Conservation (phyloP, 257 asterid genomes). For the Sherardia arvensis region DNA sequence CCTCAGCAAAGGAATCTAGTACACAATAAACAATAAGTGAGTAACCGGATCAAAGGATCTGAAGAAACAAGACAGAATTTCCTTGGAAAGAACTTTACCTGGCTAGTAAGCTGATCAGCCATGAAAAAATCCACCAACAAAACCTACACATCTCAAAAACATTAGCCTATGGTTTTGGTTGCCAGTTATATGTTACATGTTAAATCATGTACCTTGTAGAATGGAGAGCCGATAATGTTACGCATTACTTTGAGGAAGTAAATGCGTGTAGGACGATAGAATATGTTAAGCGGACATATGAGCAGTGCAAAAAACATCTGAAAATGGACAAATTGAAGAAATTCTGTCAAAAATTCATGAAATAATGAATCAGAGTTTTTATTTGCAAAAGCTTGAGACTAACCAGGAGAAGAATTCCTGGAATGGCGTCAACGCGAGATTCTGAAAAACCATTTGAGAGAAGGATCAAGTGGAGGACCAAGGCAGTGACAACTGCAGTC, state of each 20-base stretch:
- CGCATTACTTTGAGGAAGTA: slow-evolving; percentile 69
- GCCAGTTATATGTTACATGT: not conserved
- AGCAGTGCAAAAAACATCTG: slow-evolving; percentile 43
- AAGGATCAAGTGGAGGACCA: slow-evolving; percentile 69
- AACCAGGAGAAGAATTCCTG: slow-evolving; percentile 69
- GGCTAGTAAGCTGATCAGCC: slow-evolving; percentile 98
- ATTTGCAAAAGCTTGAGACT: slow-evolving; percentile 5
- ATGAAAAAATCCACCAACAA: slow-evolving; percentile 90
- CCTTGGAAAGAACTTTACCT: slow-evolving; percentile 40
- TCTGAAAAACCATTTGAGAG: slow-evolving; percentile 46
- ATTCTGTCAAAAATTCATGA: not conserved
- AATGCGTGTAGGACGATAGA: slow-evolving; percentile 75
- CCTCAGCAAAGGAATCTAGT: slow-evolving; percentile 72
- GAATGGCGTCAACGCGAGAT: slow-evolving; percentile 51
- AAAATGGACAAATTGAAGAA: slow-evolving; percentile 1
- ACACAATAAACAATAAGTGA: not conserved
- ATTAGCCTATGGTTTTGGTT: not conserved
- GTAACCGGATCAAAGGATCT: not conserved
- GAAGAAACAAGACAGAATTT: not conserved
- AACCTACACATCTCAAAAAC: slow-evolving; percentile 32
- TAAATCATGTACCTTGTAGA: slow-evolving; percentile 54
- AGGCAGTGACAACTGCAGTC: slow-evolving; percentile 75
- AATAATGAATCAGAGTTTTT: not conserved
- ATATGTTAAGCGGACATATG: slow-evolving; percentile 66
- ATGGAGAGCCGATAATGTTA: slow-evolving; percentile 79